Evolutionary conservation across 2,329 filamentous ascomycete species (phyloP), one percentile per base, ranked within the genome.

Genomic region (Neofusicoccum umdonicola): DNA sequence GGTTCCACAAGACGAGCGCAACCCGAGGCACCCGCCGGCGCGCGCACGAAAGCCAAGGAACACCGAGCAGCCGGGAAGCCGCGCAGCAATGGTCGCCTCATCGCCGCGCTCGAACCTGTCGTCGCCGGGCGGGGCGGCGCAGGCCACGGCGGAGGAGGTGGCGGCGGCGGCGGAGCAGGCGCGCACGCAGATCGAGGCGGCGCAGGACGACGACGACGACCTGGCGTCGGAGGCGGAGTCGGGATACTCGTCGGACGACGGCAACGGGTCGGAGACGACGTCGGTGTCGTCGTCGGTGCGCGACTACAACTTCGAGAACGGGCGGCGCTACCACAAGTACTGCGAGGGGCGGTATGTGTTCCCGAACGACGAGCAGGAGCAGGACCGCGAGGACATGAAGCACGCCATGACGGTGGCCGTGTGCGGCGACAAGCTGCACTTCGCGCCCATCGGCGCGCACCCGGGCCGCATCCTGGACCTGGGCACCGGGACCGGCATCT

Each of bases 331-430:
- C 54, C 74, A 76, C 65, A 73, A 69, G 67, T 77, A 73, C 68
- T 73, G 74, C 64, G 69, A 68, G 22, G 76, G 76, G 57, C 65
- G 71, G 11, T 78, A 77, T 66, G 64, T 73, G 12, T 70, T 77
- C 31, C 75, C 75, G 63, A 77, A 77, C 68, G 76, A 77, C 70
- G 76, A 77, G 63, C 69, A 72, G 47, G 75, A 78, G 68, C 74
- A 76, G 64, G 76, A 78, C 68, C 73, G 75, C 45, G 72, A 76
- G 44, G 76, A 78, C 66, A 71, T 78, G 17, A 69, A 77, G 57
- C 76, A 78, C 69, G 74, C 76, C 70, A 74, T 77, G 64, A 76
- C 73, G 68, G 71, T 73, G 37, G 69, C 77, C 19, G 69, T 76
- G 47, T 71, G 78, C 35, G 69, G 69, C 56, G 75, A 74, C 35